These are phyloP conservation scores for Yueomyces sp. DNA, from an alignment of 805 yeast species.

Conservation along the genomic window DNA sequence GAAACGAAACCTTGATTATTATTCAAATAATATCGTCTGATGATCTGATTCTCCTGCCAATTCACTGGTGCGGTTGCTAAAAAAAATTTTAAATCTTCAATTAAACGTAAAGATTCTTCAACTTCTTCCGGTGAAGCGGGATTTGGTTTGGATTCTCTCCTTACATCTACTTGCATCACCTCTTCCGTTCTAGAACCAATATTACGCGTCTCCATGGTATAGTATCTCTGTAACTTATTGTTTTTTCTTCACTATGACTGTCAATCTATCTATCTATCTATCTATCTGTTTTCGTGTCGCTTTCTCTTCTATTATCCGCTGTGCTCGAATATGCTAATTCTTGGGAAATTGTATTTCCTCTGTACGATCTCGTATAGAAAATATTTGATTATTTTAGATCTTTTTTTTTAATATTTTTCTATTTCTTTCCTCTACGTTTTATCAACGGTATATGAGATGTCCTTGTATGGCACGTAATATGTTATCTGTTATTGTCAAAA, in stretches of 20 bases:
- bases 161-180: background rate
- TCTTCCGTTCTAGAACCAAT: conserved; percentile 1
- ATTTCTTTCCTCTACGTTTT: too few relatives aligned
- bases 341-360: too few relatives aligned
- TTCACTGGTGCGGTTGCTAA: conserved; percentile 89
- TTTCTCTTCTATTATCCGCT: too few relatives aligned
- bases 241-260: background rate
- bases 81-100: conserved; percentile 74
- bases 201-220: background rate
- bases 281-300: too few relatives aligned
- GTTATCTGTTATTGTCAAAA: too few relatives aligned
- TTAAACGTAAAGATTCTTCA: conserved; percentile 44
- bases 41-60: conserved; percentile 82
- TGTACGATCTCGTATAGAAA: too few relatives aligned
- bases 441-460: too few relatives aligned
- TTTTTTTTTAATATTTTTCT: too few relatives aligned
- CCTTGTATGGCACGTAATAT: too few relatives aligned
- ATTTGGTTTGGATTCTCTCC: conserved; percentile 1
- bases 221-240: background rate
- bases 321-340: too few relatives aligned
- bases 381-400: too few relatives aligned
- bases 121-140: conserved; percentile 5
- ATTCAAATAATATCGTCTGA: conserved; percentile 72
- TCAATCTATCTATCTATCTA: background rate
- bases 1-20: conserved; percentile 83